Base-by-base conservation (phyloP, 108 stramenopile species). In the Skeletonema costatum region DNA sequence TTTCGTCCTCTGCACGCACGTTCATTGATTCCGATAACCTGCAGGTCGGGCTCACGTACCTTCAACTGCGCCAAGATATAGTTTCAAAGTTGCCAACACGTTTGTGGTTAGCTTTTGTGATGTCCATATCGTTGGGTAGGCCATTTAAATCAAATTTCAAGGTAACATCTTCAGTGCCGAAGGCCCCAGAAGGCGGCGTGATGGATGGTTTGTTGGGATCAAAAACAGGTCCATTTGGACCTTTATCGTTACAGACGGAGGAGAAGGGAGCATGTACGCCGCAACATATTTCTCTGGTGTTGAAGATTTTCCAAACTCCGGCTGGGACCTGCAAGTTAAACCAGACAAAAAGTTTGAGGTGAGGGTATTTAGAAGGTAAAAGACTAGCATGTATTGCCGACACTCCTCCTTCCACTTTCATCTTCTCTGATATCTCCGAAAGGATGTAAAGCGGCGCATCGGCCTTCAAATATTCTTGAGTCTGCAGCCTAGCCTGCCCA, bases 281-380 rank as follows among this genome's bases (percentile, higher is more conserved):
- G 46, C 78, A 80, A 25, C 78, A 80, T 41, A 64, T 53, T 11
- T 68, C 67, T 10, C 32, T 32, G 2, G 62, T 68, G 21, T 19
- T 58, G 48, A 64, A 73, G 19, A 80, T 62, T n/a, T 6, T 39
- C 71, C 71, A 80, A 17, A 61, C 66, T 38, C 60, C 77, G 48
- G 83, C 60, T 21, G 76, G 81, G 2, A 83, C 63, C 38, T 87
- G 32, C 41, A 71, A 46, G 29, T 58, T 32, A 25, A n/a, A 36
- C 21, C 4, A 16, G 25, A 41, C 39, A 11, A 1, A 1, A 41
- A 41, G 11, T 41, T 41, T 41, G 11, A 41, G 39, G 39, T 41
- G 39, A 41, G 39, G 11, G 11, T 41, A 11, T n/a, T n/a, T 9
- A 36, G 36, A 36, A 36, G 36, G 39, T 41, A 11, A 11, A 10